A percentile compares a stretch with the other conserved stretches of the same genome.
These are phyloP conservation scores for Penicillium bialowiezense DNA, from an alignment of 495 filamentous ascomycete genomes.

Conservation along the genomic window DNA sequence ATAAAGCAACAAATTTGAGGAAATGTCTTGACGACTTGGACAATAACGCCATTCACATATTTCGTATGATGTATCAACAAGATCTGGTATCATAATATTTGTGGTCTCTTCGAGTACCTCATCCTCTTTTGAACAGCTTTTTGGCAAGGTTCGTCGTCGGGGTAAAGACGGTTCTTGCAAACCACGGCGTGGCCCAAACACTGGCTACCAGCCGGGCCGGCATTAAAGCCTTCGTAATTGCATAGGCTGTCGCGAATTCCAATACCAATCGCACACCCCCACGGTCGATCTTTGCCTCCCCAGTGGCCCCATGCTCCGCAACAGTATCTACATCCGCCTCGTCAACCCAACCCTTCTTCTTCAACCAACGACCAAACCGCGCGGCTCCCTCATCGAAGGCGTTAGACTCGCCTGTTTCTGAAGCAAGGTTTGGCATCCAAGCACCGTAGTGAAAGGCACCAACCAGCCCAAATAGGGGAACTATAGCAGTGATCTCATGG, in stretches of 20 bases:
- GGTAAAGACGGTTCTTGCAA: slow-evolving; percentile 66
- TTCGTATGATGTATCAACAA: slow-evolving; percentile 18
- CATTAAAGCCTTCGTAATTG: slow-evolving; percentile 78
- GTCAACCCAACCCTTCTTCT: slow-evolving; percentile 61
- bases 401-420: slow-evolving; percentile 43
- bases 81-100: not conserved
- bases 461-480: slow-evolving; percentile 73
- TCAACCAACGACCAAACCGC: slow-evolving; percentile 57
- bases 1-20: slow-evolving; percentile 19
- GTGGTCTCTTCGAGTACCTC: slow-evolving; percentile 4
- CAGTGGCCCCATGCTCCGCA: slow-evolving; percentile 18
- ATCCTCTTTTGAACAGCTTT: slow-evolving; percentile 37
- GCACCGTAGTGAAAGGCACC: slow-evolving; percentile 72
- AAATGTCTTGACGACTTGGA: slow-evolving; percentile 27
- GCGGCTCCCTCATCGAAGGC: slow-evolving; percentile 51
- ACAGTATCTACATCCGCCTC: slow-evolving; percentile 37
- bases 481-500: slow-evolving; percentile 85
- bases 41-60: slow-evolving; percentile 21
- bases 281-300: slow-evolving; percentile 12
- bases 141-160: slow-evolving; percentile 38
- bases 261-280: slow-evolving; percentile 54
- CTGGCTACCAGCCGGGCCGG: slow-evolving; percentile 72
- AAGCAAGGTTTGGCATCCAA: slow-evolving; percentile 56
- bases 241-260: slow-evolving; percentile 83
- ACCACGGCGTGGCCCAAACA: slow-evolving; percentile 91